Conservation (phyloP, 805 yeast species). For the Lipomyces starkeyi region DNA sequence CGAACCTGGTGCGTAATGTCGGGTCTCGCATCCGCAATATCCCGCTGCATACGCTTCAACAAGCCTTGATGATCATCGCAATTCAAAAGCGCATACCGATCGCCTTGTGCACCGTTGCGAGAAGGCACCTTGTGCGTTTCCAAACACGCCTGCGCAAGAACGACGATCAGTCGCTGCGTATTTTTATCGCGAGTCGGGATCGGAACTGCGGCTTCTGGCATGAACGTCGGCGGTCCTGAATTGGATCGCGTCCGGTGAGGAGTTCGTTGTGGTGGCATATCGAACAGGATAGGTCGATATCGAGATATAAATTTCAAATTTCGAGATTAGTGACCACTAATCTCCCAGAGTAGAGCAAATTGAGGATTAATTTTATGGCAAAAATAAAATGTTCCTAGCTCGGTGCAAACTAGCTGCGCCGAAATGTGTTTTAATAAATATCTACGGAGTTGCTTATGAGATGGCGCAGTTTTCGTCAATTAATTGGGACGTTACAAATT, state of each 20-base stretch:
- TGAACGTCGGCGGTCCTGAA: slow-evolving; percentile 63
- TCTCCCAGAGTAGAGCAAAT: background rate
- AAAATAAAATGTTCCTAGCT: background rate
- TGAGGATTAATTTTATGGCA: background rate
- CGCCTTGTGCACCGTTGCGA: slow-evolving; percentile 74
- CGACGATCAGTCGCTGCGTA: slow-evolving; percentile 88
- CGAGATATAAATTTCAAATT: background rate
- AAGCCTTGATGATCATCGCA: slow-evolving; percentile 99
- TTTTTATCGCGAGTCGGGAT: slow-evolving; percentile 82
- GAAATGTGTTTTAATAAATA: no score
- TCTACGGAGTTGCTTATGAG: background rate
- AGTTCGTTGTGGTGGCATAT: slow-evolving; percentile 54
- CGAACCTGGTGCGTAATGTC: slow-evolving; percentile 89
- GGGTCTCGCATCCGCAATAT: slow-evolving; percentile 98
- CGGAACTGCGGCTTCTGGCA: slow-evolving; percentile 85
- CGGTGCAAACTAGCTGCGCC: background rate
- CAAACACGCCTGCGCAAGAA: slow-evolving; percentile 92
- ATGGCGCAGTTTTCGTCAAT: background rate
- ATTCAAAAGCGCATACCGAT: slow-evolving; percentile 89
- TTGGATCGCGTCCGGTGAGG: slow-evolving; percentile 29
- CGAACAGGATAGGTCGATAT: background rate
- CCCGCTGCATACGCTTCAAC: slow-evolving; percentile 93
- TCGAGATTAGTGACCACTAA: background rate
- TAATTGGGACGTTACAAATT: background rate
- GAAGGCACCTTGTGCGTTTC: slow-evolving; percentile 88